A percentile compares a stretch with the other conserved stretches of the same genome.
phyloP scores from a whole-genome alignment of 2,329 filamentous ascomycete species.

The Pseudocercospora vitis region DNA sequence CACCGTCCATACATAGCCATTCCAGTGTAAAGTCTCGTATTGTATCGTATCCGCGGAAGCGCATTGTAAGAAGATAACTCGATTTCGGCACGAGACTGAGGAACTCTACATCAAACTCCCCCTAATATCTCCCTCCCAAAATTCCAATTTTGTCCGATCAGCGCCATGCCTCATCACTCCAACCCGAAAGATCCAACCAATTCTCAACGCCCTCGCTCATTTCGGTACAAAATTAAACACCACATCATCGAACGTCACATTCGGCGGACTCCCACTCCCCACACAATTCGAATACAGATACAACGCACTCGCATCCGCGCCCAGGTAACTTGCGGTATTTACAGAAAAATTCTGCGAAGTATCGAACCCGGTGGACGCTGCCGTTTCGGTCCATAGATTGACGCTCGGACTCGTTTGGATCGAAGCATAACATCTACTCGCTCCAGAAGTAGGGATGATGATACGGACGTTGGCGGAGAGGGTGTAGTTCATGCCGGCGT shows the following conservation, averaged over 20 bases:
- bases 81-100: no score
- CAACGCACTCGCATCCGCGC: background rate
- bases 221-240: background rate
- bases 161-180: no score
- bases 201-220: no score
- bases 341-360: background rate
- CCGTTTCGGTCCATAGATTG: background rate
- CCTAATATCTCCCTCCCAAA: no score
- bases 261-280: background rate
- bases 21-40: no score
- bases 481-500: background rate
- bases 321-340: background rate
- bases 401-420: background rate
- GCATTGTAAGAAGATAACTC: no score
- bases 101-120: no score
- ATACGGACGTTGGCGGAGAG: background rate
- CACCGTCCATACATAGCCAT: no score
- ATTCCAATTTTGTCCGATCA: no score
- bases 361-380: background rate
- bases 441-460: background rate
- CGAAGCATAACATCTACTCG: background rate
- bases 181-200: no score
- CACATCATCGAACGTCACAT: background rate
- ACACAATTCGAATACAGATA: slow-evolving; percentile 4
- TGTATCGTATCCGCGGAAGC: no score